These are phyloP conservation scores for Mucuna pruriens DNA, from an alignment of 306 rosid genomes.

Conservation along the genomic window DNA sequence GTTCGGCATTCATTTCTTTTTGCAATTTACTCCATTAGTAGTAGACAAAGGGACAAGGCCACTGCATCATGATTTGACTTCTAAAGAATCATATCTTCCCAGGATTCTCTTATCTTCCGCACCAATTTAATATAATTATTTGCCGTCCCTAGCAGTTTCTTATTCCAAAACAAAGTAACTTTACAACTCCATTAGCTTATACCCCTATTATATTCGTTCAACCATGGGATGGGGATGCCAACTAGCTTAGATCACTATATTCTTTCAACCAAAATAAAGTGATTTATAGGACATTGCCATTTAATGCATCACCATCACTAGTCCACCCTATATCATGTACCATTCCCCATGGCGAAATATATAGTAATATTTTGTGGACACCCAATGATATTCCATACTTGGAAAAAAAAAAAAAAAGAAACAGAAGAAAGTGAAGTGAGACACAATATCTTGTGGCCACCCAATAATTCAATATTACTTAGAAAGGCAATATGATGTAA, in stretches of 20 bases:
- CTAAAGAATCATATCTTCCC: conserved; percentile 61
- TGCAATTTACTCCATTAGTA: conserved; percentile 30
- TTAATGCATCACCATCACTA: not conserved
- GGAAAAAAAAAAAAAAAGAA: too few species aligned
- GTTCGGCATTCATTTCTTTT: conserved; percentile 31
- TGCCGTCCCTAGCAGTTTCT: conserved; percentile 41
- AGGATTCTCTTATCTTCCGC: conserved; percentile 41
- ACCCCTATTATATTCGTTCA: not conserved
- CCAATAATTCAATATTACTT: too few species aligned
- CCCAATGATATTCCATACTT: too few species aligned
- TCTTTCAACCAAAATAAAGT: conserved; percentile 17
- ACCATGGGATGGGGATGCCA: too few species aligned
- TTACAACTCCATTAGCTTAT: conserved; percentile 38
- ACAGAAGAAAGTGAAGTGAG: too few species aligned
- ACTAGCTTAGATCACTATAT: too few species aligned
- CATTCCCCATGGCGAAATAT: not conserved
- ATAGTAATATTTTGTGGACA: not conserved
- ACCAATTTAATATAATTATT: conserved; percentile 4
- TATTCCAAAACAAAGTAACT: conserved; percentile 32
- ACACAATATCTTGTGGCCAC: not conserved
- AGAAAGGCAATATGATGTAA: not conserved
- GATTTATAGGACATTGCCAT: not conserved
- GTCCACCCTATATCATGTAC: not conserved
- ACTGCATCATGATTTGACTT: conserved; percentile 50
- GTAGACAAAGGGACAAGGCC: conserved; percentile 41